Evolutionary conservation across 345 rosid species (phyloP), one percentile per base, ranked within the genome.

Genomic region (Sisymbrium altissimum): DNA sequence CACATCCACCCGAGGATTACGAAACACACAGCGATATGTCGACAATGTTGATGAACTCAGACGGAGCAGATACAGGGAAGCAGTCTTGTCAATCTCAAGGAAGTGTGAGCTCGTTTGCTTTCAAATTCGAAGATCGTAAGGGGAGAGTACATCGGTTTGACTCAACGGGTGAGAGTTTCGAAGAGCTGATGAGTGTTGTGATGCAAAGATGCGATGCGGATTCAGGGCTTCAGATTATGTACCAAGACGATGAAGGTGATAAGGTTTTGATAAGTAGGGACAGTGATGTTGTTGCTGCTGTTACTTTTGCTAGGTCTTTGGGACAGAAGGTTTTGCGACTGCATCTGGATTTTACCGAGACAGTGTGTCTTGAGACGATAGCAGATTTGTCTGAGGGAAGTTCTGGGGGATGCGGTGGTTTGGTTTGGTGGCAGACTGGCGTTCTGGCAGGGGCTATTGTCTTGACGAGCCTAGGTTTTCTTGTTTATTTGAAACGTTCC

Each of bases 161-260:
- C 43, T 43, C 70, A 81, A 91, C 90, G 11, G 58, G 81, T 9
- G 97, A 95, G 84, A 88, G 75, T 81, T 73, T 95, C 57, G 84
- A 84, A 1, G 99, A 88, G 81, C 81, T 92, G 70, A 63, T 76
- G 67, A 77, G 89, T 3, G 78, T 84, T 44, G 82, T 92, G 63
- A 50, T 78, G 83, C 84, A 86, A 73, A 90, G 98, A 78, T 76
- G 79, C 14, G 70, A 54, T 0, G 56, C 4, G 14, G 64, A 62
- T 52, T 13, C 64, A 18, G 70, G 40, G 1, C 9, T 68, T 15
- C 49, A 76, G 75, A 69, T 68, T 0, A 76, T 62, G 99, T 95
- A 95, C 45, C 88, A 88, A 78, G 98, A 95, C 39, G 99, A 95
- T 40, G 99, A 95, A 83, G 91, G 97, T 40, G 99, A 92, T 65